These are phyloP conservation scores for Fimicolochytrium jonesii DNA, from an alignment of 192 early-diverging fungal species.

Conservation along the genomic window DNA sequence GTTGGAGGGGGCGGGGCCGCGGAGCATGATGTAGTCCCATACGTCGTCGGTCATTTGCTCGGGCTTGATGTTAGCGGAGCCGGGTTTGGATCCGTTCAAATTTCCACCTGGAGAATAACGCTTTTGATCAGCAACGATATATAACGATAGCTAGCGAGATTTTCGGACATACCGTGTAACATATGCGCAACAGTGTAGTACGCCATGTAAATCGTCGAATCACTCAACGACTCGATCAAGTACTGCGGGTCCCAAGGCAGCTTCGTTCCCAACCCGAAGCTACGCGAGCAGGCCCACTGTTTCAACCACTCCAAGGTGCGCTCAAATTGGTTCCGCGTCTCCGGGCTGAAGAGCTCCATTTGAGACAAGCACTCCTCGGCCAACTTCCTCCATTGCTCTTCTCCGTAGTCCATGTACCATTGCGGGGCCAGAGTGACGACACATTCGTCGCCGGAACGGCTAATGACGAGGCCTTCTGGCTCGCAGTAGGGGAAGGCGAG, in stretches of 20 bases:
- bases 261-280: constrained; percentile 86
- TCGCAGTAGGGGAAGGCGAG: constrained; percentile 89
- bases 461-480: constrained; percentile 90
- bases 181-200: constrained; percentile 97
- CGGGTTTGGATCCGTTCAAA: constrained; percentile 76
- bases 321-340: constrained; percentile 83
- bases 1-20: constrained; percentile 54
- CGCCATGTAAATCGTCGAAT: constrained; percentile 99
- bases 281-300: constrained; percentile 95
- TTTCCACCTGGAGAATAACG: constrained; percentile 48
- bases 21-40: constrained; percentile 87
- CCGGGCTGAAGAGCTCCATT: constrained; percentile 77
- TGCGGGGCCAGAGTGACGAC: constrained; percentile 93
- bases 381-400: constrained; percentile 72
- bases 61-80: constrained; percentile 68
- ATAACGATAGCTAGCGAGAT: constrained; percentile 4
- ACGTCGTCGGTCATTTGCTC: constrained; percentile 89
- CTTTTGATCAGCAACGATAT: background rate
- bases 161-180: constrained; percentile 59
- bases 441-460: constrained; percentile 94
- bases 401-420: constrained; percentile 99
- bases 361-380: constrained; percentile 69
- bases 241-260: constrained; percentile 91
- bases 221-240: constrained; percentile 93
- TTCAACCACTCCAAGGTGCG: constrained; percentile 88